Base-by-base conservation (phyloP, 805 yeast genomes). In the Ogataea sp. region DNA sequence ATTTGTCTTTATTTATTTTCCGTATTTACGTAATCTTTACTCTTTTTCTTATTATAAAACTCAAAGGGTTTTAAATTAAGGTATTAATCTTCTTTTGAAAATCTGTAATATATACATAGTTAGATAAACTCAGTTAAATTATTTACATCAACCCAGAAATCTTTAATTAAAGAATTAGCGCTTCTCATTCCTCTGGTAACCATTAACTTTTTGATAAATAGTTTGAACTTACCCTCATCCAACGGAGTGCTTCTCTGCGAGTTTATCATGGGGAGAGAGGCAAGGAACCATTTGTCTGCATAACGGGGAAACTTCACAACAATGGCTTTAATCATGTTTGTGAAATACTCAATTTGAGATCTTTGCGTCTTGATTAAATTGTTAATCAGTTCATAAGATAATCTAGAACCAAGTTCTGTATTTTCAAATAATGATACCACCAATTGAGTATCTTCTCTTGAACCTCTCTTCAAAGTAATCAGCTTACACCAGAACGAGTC, bases 101-200 rank as follows among this genome's bases (percentile, higher is more conserved):
- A n/a, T 23, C 7, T 23, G 26, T 8, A 23, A 11, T 7, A 23
- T 8, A 8, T 23, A 8, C 26, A 23, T 8, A 23, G 11, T 23
- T 11, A 23, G 11, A 23, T 23, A 11, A 23, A 23, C 11, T 23
- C 74, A 5, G 68, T 57, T 38, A 77, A 55, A 1, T 82, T 80
- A 45, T 80, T 81, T 20, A 68, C 64, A 23, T 70, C 67, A 18
- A 80, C 58, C 89, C 89, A 83, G 58, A 80, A 78, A 38, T 70
- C 73, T 41, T 77, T 71, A 11, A 83, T 61, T 1, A 78, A 65
- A 21, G 62, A 67, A 37, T 75, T 70, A 2, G 81, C 78, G 30
- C 70, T 70, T 47, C 86, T 63, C 31, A 74, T 74, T 2, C 89
- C 89, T 50, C 87, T 69, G 1, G 87, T 80, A 2, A 79, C 43